phyloP scores from a whole-genome alignment of 345 rosid species.

The Eucalyptus cloeziana region DNA sequence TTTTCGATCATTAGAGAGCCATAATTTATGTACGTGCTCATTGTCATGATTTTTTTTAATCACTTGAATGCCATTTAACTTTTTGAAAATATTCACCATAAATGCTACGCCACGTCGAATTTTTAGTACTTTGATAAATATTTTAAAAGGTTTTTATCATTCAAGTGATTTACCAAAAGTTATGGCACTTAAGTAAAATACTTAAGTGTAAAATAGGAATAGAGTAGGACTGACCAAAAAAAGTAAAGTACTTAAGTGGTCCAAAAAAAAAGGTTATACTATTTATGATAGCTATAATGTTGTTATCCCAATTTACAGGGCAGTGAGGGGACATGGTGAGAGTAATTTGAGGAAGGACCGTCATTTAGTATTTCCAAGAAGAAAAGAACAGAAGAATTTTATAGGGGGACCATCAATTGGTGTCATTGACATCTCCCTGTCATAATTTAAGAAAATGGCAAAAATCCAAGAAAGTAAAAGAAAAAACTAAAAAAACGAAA shows the following conservation, averaged over 20 bases:
- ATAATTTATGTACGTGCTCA: accelerated
- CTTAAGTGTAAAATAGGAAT: too few relatives aligned
- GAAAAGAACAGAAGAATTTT: not conserved
- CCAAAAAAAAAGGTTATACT: too few relatives aligned
- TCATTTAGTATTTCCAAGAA: not conserved
- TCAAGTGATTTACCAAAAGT: too few relatives aligned
- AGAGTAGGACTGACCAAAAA: too few relatives aligned
- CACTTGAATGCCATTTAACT: not conserved
- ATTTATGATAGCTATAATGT: too few relatives aligned
- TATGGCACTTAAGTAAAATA: too few relatives aligned
- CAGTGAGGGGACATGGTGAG: not conserved
- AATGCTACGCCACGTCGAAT: accelerated
- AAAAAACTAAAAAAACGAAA: not conserved
- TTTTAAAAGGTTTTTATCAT: accelerated
- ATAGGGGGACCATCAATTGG: not conserved
- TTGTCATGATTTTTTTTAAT: accelerated
- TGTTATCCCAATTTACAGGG: not conserved
- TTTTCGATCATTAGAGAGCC: too few relatives aligned
- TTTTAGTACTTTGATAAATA: too few relatives aligned
- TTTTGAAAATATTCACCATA: too few relatives aligned
- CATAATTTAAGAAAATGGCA: not conserved
- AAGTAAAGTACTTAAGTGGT: too few relatives aligned
- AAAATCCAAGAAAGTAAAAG: not conserved
- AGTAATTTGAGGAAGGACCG: not conserved
- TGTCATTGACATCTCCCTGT: not conserved